phyloP scores from a whole-genome alignment of 2,329 filamentous ascomycete genomes.

The Pseudogymnoascus sp. region DNA sequence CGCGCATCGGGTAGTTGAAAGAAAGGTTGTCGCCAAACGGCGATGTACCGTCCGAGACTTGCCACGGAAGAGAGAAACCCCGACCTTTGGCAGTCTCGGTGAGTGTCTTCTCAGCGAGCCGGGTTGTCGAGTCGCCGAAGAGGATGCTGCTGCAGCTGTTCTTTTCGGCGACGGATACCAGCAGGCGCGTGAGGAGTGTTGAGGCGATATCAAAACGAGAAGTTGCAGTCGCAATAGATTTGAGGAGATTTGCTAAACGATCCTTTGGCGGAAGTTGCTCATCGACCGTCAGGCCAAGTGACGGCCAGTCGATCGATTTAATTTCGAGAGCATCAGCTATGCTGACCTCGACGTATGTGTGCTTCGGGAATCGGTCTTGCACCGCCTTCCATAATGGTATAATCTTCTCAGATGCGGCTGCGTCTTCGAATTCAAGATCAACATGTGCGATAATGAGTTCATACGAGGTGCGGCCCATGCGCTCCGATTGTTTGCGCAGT shows the following conservation, averaged over 20 bases:
- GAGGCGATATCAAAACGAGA: conserved; percentile 65
- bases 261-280: conserved; percentile 24
- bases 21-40: conserved; percentile 25
- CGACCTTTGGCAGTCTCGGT: conserved; percentile 85
- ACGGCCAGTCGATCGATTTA: conserved; percentile 44
- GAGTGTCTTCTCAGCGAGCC: conserved; percentile 76
- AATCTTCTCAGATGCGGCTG: conserved; percentile 13
- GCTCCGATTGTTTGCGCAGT: conserved; percentile 53
- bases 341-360: conserved; percentile 53
- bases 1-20: conserved; percentile 73
- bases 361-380: conserved; percentile 56
- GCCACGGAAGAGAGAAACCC: conserved; percentile 74
- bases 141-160: conserved; percentile 61
- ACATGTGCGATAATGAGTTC: conserved; percentile 52
- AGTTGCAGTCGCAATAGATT: conserved; percentile 60
- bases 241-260: conserved; percentile 40
- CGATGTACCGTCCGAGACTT: conserved; percentile 60
- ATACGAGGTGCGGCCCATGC: conserved; percentile 57
- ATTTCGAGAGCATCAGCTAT: conserved; percentile 54
- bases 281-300: conserved; percentile 28
- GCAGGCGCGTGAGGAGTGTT: conserved; percentile 61
- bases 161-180: conserved; percentile 55
- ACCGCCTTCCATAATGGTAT: conserved; percentile 14
- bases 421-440: conserved; percentile 26
- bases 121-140: conserved; percentile 79